These are phyloP conservation scores for Jaltomata sinuosa DNA, from an alignment of 257 asterid genomes.

Conservation along the genomic window DNA sequence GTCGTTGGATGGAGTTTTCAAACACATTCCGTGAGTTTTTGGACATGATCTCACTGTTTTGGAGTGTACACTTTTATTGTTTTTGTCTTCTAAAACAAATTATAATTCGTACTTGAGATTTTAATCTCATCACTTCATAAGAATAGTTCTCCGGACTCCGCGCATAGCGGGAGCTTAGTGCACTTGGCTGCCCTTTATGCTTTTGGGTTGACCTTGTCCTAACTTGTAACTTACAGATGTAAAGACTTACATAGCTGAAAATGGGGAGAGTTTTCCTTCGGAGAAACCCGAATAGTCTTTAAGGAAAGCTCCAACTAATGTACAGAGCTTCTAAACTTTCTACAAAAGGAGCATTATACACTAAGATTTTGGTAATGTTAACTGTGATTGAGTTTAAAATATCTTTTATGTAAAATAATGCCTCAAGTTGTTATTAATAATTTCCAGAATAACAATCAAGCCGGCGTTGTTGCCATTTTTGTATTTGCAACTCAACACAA, in stretches of 20 bases:
- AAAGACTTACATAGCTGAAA: not conserved
- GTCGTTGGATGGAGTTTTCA: not conserved
- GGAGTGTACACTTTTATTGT: no score
- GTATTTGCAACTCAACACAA: not conserved
- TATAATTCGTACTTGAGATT: no score
- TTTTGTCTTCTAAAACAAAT: no score
- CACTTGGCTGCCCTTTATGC: no score
- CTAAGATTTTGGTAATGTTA: not conserved
- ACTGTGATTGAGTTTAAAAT: not conserved
- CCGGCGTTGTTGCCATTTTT: not conserved
- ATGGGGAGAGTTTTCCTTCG: not conserved
- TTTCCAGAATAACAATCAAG: not conserved
- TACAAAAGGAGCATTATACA: not conserved
- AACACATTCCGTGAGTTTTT: no score
- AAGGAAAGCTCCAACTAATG: not conserved
- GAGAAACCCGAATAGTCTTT: not conserved
- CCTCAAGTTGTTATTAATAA: not conserved
- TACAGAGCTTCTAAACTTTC: not conserved
- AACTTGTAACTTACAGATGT: no score
- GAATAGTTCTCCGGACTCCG: no score
- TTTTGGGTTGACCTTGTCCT: not conserved
- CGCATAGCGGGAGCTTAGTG: no score
- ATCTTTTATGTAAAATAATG: not conserved
- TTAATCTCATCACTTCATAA: no score
- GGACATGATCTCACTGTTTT: no score